phyloP scores from a whole-genome alignment of 2,329 filamentous ascomycete genomes.

The Didymella pinodella region DNA sequence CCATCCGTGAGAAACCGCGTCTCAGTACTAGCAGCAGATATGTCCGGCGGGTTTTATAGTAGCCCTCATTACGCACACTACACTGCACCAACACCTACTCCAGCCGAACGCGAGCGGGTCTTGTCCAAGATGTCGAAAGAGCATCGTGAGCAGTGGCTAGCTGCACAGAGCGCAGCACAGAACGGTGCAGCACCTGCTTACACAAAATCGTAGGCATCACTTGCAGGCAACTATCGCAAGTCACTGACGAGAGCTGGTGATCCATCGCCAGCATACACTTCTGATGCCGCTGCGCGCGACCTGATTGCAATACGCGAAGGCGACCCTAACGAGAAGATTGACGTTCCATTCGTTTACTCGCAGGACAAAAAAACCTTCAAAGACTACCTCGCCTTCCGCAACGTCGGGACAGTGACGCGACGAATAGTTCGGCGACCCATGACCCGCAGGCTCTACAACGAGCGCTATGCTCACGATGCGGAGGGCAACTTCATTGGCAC shows the following conservation, averaged over 20 bases:
- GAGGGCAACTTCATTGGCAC: slow-evolving; percentile 42
- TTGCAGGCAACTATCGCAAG: not conserved
- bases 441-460: slow-evolving; percentile 37
- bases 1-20: not conserved
- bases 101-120: not conserved
- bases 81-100: not conserved
- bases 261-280: slow-evolving; percentile 14
- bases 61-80: not conserved
- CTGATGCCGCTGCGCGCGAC: slow-evolving; percentile 10
- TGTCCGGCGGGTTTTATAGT: not conserved
- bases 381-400: slow-evolving; percentile 20
- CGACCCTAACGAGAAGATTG: slow-evolving; percentile 14
- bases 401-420: slow-evolving; percentile 26
- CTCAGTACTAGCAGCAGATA: not conserved
- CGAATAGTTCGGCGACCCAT: slow-evolving; percentile 39
- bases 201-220: slow-evolving; percentile 2
- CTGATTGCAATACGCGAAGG: slow-evolving; percentile 12
- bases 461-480: slow-evolving; percentile 40
- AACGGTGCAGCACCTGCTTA: slow-evolving; percentile 3
- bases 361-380: slow-evolving; percentile 27
- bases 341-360: slow-evolving; percentile 25
- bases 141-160: not conserved
- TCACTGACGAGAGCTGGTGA: not conserved
- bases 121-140: not conserved
- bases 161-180: not conserved